Conservation (phyloP, 1,139 yeast genomes). For the Protomyces gravidus region DNA sequence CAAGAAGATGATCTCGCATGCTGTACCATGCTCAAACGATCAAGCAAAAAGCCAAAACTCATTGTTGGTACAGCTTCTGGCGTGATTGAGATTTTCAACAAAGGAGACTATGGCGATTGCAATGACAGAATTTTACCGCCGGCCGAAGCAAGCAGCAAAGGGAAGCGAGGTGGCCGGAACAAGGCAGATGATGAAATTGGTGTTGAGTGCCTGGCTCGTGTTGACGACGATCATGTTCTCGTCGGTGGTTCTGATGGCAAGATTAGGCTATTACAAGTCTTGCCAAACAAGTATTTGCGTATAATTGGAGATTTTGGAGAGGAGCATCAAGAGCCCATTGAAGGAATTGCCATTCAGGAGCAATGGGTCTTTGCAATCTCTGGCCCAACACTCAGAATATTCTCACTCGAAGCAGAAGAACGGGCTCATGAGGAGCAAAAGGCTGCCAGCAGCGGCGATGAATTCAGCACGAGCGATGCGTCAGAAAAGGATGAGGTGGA, state of each 20-base stretch:
- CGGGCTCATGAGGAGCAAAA: neutral
- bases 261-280: conserved; percentile 12
- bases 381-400: conserved; percentile 3
- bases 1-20: conserved; percentile 31
- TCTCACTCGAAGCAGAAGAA: conserved; percentile 1
- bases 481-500: conserved; percentile 2
- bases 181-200: conserved; percentile 24
- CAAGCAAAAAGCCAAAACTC: conserved; percentile 10
- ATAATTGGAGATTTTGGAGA: conserved; percentile 13
- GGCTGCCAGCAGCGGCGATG: neutral
- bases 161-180: neutral
- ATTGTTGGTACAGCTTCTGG: conserved; percentile 30
- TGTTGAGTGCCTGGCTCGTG: conserved; percentile 18
- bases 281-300: conserved; percentile 8
- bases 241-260: conserved; percentile 24
- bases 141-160: neutral
- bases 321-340: conserved; percentile 18
- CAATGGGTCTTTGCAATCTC: conserved; percentile 17
- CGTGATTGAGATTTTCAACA: conserved; percentile 24
- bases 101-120: conserved; percentile 25
- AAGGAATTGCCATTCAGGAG: conserved; percentile 5
- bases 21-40: conserved; percentile 15
- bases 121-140: conserved; percentile 19
- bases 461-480: neutral
- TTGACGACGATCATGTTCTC: conserved; percentile 4